Evolutionary conservation across 164 flowering plant species (phyloP).

Genomic region (Magnolia changhungtana): DNA sequence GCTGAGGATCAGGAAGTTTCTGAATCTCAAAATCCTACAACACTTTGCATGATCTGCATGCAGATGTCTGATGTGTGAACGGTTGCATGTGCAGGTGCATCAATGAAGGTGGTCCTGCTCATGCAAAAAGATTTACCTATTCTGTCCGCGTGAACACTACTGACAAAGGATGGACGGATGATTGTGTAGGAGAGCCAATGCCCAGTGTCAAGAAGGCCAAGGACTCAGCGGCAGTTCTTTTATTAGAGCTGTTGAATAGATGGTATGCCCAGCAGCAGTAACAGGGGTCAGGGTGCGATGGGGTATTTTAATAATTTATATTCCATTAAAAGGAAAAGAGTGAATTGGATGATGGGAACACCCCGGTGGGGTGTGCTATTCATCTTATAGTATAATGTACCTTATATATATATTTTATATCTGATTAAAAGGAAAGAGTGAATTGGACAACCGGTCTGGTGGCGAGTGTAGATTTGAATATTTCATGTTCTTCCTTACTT

Average conservation of each 20-base stretch:
- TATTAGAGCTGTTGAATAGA: conserved; percentile 71
- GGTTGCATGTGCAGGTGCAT: conserved; percentile 52
- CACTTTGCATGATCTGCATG: background rate
- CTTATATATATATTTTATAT: too few species aligned
- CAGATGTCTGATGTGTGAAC: background rate
- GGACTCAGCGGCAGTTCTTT: conserved; percentile 90
- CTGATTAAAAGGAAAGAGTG: too few species aligned
- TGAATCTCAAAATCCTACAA: background rate
- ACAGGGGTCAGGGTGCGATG: background rate
- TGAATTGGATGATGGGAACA: too few species aligned
- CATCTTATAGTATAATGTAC: too few species aligned
- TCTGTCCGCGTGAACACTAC: conserved; percentile 83
- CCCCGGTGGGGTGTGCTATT: too few species aligned
- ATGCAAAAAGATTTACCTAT: conserved; percentile 92
- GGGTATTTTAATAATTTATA: too few species aligned
- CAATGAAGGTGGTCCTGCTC: conserved; percentile 96
- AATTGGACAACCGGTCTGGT: too few species aligned
- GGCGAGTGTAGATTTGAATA: background rate
- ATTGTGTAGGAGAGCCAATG: conserved; percentile 98
- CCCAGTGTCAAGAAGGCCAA: conserved; percentile 98
- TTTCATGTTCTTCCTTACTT: background rate
- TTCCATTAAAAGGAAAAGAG: too few species aligned
- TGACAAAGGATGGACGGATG: conserved; percentile 91
- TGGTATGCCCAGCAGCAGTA: conserved; percentile 36
- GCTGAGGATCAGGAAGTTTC: background rate